phyloP scores from a whole-genome alignment of 768 basidiomycete genomes.

The Psilocybe tampanensis region DNA sequence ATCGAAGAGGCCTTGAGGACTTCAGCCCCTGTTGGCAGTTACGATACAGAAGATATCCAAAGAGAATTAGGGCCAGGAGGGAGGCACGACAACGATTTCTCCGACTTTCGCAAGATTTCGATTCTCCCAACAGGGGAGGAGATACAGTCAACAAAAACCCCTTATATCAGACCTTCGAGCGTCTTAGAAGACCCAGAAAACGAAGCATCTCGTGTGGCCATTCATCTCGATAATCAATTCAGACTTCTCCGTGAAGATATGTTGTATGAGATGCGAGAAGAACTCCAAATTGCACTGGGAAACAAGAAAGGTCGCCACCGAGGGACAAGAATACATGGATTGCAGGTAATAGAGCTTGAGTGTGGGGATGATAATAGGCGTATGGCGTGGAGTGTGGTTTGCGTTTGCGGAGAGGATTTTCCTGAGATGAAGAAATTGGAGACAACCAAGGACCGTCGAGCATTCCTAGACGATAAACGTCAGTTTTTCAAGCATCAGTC shows the following conservation, averaged over 20 bases:
- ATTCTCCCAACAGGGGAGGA: constrained; percentile 69
- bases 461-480: constrained; percentile 37
- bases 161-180: constrained; percentile 51
- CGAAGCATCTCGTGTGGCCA: constrained; percentile 37
- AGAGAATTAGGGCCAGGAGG: constrained; percentile 50
- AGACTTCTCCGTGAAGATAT: constrained; percentile 60
- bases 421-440: constrained; percentile 33
- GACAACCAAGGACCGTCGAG: constrained; percentile 35
- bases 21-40: constrained; percentile 18
- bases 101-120: constrained; percentile 59
- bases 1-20: constrained; percentile 34
- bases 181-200: constrained; percentile 45
- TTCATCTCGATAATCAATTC: constrained; percentile 68
- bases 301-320: constrained; percentile 43
- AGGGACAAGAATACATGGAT: constrained; percentile 42
- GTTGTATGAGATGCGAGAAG: constrained; percentile 28
- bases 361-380: constrained; percentile 17
- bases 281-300: constrained; percentile 51
- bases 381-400: constrained; percentile 42
- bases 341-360: constrained; percentile 24
- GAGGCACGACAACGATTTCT: constrained; percentile 70
- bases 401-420: constrained; percentile 38
- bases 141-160: constrained; percentile 39
- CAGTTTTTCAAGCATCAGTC: constrained; percentile 57
- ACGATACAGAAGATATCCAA: neutral